These are phyloP conservation scores for Arabidopsis lyrata DNA, from an alignment of 441 rosid genomes.

Conservation along the genomic window DNA sequence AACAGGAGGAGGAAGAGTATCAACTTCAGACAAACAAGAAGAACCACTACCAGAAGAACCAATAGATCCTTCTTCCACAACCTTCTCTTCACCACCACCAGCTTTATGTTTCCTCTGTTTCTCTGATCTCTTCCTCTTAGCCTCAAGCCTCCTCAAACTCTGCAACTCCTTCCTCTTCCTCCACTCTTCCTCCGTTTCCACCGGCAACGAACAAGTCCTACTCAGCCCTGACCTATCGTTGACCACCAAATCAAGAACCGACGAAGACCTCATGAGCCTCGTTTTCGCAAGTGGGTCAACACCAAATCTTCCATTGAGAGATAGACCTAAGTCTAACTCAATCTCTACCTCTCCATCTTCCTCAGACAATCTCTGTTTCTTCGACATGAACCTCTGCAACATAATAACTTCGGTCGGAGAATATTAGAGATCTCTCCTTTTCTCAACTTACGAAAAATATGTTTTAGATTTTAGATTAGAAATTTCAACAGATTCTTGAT, in stretches of 20 bases:
- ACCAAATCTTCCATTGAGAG: constrained; percentile 83
- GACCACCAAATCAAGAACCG: constrained; percentile 63
- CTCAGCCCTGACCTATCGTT: constrained; percentile 53
- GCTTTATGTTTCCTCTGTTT: constrained; percentile 59
- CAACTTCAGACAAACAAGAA: constrained; percentile 47
- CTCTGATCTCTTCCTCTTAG: constrained; percentile 83
- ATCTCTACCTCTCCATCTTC: constrained; percentile 54
- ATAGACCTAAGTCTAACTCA: constrained; percentile 81
- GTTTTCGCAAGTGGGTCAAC: constrained; percentile 68
- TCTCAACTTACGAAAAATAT: constrained; percentile 49
- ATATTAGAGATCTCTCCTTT: constrained; percentile 38
- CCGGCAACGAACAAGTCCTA: constrained; percentile 76
- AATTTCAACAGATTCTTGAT: constrained; percentile 11
- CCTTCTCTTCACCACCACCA: constrained; percentile 42
- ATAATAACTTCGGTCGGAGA: constrained; percentile 53
- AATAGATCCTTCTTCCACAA: constrained; percentile 47
- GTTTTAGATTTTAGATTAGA: constrained; percentile 10
- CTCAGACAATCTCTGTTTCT: constrained; percentile 35
- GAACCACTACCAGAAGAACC: constrained; percentile 45
- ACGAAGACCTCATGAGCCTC: constrained; percentile 62
- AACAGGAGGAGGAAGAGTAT: constrained; percentile 29
- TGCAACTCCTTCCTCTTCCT: constrained; percentile 86
- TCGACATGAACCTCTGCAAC: constrained; percentile 54
- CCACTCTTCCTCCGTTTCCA: constrained; percentile 72
- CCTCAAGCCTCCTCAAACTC: constrained; percentile 78